Conservation (phyloP, 441 rosid species). For the Gossypium gossypioides region DNA sequence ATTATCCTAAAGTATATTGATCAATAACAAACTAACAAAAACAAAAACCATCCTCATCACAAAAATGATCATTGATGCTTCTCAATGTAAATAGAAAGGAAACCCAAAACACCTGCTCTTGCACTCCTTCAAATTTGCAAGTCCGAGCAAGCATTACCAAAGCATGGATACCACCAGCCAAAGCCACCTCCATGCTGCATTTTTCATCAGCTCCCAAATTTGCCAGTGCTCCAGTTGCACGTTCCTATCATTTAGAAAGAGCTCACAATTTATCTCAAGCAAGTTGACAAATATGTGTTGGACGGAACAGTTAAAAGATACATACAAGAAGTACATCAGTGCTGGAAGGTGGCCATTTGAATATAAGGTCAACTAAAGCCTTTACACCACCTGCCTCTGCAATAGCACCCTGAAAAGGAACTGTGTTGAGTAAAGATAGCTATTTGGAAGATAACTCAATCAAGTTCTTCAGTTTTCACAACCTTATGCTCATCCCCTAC, state of each 20-base stretch:
- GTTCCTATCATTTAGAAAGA: slow-evolving; percentile 43
- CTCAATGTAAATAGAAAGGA: not conserved
- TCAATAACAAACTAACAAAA: not conserved
- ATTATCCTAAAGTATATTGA: not conserved
- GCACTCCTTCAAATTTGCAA: slow-evolving; percentile 89
- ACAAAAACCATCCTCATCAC: not conserved
- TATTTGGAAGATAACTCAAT: not conserved
- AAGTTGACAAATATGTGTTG: not conserved
- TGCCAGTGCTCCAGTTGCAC: slow-evolving; percentile 95
- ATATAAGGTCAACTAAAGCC: slow-evolving; percentile 88
- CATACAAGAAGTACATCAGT: slow-evolving; percentile 81
- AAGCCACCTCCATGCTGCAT: slow-evolving; percentile 84
- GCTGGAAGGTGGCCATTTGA: slow-evolving; percentile 64
- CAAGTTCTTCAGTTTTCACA: slow-evolving; percentile 4
- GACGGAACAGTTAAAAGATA: slow-evolving; percentile 5
- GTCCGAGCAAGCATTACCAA: slow-evolving; percentile 83
- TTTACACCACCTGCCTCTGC: slow-evolving; percentile 88
- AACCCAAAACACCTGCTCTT: slow-evolving; percentile 61
- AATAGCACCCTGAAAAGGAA: slow-evolving; percentile 58
- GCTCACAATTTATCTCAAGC: not conserved
- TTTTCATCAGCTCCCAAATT: slow-evolving; percentile 96
- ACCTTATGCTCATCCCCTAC: slow-evolving; percentile 99
- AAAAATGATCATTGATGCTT: not conserved
- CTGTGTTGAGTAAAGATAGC: slow-evolving; percentile 8
- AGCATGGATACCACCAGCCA: slow-evolving; percentile 82